Conservation (phyloP, 2,329 filamentous ascomycete genomes). For the Colletotrichum tofieldiae region DNA sequence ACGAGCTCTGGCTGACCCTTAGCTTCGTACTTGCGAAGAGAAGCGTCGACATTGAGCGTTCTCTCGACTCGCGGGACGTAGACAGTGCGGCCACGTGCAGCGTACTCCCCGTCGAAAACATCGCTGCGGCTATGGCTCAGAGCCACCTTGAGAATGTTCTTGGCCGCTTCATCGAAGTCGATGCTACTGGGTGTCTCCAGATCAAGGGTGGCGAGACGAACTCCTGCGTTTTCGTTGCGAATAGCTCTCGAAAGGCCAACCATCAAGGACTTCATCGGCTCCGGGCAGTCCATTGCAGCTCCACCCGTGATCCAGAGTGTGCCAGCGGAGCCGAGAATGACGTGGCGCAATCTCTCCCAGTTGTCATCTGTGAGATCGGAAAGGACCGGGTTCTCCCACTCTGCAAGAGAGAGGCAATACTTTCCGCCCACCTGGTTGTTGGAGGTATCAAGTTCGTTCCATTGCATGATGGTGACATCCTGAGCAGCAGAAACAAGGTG, state of each 20-base stretch:
- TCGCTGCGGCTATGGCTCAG: conserved; percentile 5
- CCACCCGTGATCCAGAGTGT: conserved; percentile 41
- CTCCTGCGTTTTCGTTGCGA: conserved; percentile 43
- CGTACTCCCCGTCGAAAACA: conserved; percentile 26
- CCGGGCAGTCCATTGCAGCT: conserved; percentile 35
- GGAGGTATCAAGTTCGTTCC: conserved; percentile 2
- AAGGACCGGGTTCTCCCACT: conserved; percentile 30
- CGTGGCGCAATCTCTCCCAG: conserved; percentile 29
- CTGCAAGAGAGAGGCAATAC: conserved; percentile 30
- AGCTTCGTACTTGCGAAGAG: conserved; percentile 25
- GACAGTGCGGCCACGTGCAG: conserved; percentile 25
- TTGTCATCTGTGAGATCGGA: conserved; percentile 20
- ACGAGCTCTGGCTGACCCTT: conserved; percentile 37
- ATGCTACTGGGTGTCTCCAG: conserved; percentile 21
- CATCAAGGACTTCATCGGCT: conserved; percentile 35
- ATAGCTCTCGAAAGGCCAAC: conserved; percentile 41
- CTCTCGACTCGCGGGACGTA: conserved; percentile 33
- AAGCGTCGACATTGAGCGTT: conserved; percentile 18
- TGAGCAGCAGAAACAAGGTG: conserved; percentile 1
- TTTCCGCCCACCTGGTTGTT: conserved; percentile 16
- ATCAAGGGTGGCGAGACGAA: conserved; percentile 35
- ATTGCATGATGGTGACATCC: not conserved
- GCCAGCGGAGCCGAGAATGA: conserved; percentile 30
- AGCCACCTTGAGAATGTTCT: conserved; percentile 22
- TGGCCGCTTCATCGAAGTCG: conserved; percentile 12